These are phyloP conservation scores for Coprinellus aureogranulatus DNA, from an alignment of 768 basidiomycete genomes.

Conservation along the genomic window DNA sequence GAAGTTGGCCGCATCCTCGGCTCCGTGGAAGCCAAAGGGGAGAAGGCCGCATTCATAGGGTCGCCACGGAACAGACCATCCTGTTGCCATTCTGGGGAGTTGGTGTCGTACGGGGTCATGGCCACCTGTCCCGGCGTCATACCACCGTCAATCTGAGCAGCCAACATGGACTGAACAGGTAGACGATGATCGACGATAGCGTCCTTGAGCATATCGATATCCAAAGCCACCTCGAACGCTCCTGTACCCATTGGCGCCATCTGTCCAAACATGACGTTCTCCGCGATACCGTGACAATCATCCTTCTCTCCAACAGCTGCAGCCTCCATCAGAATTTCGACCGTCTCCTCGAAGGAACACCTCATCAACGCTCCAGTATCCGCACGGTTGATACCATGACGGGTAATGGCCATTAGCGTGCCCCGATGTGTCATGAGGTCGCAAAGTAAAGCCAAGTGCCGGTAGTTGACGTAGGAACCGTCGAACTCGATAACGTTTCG, in stretches of 20 bases:
- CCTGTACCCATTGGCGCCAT: slow-evolving; percentile 99
- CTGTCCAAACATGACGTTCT: slow-evolving; percentile 98
- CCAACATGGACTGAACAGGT: slow-evolving; percentile 78
- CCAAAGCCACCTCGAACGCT: slow-evolving; percentile 90
- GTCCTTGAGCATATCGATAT: slow-evolving; percentile 98
- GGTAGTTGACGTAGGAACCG: slow-evolving; percentile 98
- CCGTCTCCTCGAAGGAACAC: slow-evolving; percentile 99
- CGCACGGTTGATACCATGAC: slow-evolving; percentile 97
- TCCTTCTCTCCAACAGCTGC: slow-evolving; percentile 98
- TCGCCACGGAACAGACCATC: slow-evolving; percentile 78
- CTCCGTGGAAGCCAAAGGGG: slow-evolving; percentile 85
- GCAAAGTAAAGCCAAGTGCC: slow-evolving; percentile 93
- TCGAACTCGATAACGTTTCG: slow-evolving; percentile 98
- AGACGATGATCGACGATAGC: slow-evolving; percentile 95
- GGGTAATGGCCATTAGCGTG: slow-evolving; percentile 94
- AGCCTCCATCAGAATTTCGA: slow-evolving; percentile 98
- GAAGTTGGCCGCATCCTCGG: slow-evolving; percentile 80
- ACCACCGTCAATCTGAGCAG: slow-evolving; percentile 76
- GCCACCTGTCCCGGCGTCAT: slow-evolving; percentile 91
- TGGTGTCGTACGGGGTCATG: slow-evolving; percentile 95
- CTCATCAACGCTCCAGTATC: slow-evolving; percentile 99
- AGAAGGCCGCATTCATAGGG: slow-evolving; percentile 85
- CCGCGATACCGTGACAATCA: slow-evolving; percentile 97
- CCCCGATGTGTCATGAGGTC: slow-evolving; percentile 99
- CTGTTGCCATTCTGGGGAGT: slow-evolving; percentile 75